phyloP scores from a whole-genome alignment of 2,329 filamentous ascomycete genomes.

The Microthyrium microscopicum region DNA sequence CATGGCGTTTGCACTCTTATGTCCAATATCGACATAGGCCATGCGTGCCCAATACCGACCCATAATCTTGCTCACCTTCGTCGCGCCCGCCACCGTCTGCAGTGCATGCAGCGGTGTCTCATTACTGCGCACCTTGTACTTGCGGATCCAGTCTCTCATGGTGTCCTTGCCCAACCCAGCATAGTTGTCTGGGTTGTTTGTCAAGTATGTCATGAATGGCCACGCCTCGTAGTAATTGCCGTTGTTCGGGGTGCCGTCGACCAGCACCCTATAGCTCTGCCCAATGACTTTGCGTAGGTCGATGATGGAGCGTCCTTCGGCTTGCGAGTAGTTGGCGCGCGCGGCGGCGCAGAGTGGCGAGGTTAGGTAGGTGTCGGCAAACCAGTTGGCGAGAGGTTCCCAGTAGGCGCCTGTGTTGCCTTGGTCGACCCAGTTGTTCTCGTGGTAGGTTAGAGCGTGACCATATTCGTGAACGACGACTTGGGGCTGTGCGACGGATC shows the following conservation, averaged over 20 bases:
- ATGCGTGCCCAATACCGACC: conserved; percentile 36
- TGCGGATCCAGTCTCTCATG: conserved; percentile 18
- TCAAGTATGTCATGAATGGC: conserved; percentile 33
- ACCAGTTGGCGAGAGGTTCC: conserved; percentile 35
- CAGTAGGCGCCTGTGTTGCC: conserved; percentile 32
- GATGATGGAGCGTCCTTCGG: conserved; percentile 22
- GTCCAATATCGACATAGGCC: conserved; percentile 35
- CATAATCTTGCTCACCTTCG: conserved; percentile 25
- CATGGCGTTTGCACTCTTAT: conserved; percentile 22
- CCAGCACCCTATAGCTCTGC: conserved; percentile 31
- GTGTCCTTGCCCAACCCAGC: conserved; percentile 11
- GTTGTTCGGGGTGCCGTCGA: conserved; percentile 24
- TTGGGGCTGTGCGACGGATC: conserved; percentile 22
- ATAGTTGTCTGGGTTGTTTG: conserved; percentile 31
- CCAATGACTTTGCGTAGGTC: conserved; percentile 30
- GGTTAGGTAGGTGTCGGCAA: conserved; percentile 32
- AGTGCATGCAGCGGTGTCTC: conserved; percentile 34
- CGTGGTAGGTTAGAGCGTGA: conserved; percentile 30
- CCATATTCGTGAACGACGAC: conserved; percentile 35
- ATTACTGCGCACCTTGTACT: conserved; percentile 29
- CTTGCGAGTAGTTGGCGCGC: conserved; percentile 20
- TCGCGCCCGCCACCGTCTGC: conserved; percentile 20
- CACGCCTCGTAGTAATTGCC: conserved; percentile 37
- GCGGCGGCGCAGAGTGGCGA: conserved; percentile 26
- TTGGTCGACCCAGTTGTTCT: conserved; percentile 24